Conservation (phyloP, 495 filamentous ascomycete genomes). For the Xylaria nigripes region DNA sequence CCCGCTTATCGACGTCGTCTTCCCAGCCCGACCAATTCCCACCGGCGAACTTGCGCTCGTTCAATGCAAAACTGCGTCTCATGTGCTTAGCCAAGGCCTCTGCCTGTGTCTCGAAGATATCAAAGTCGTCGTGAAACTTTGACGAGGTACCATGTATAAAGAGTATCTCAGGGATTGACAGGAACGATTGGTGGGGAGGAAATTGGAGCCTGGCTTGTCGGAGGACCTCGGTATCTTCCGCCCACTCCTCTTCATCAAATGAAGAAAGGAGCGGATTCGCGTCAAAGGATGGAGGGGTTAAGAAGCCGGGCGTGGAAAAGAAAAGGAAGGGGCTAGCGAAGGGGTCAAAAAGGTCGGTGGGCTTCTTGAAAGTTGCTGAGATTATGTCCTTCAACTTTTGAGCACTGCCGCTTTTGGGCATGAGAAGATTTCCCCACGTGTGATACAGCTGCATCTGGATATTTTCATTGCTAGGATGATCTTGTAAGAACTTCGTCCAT, state of each 20-base stretch:
- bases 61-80: constrained; percentile 29
- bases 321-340: constrained; percentile 48
- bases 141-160: constrained; percentile 26
- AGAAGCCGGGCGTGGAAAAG: constrained; percentile 39
- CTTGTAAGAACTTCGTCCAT: constrained; percentile 44
- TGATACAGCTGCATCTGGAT: neutral
- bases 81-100: constrained; percentile 28
- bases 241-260: no score
- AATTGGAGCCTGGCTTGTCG: constrained; percentile 26
- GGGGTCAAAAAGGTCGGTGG: constrained; percentile 40
- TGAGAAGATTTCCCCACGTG: constrained; percentile 7
- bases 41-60: constrained; percentile 24
- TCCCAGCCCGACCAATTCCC: constrained; percentile 21
- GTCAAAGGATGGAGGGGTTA: constrained; percentile 32
- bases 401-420: constrained; percentile 9
- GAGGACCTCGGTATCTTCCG: neutral
- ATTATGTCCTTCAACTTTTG: constrained; percentile 22
- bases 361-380: constrained; percentile 31
- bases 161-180: constrained; percentile 31
- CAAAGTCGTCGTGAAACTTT: neutral
- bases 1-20: constrained; percentile 11
- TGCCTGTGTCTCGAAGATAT: constrained; percentile 33
- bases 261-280: constrained; percentile 4
- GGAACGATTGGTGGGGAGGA: constrained; percentile 28
- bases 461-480: constrained; percentile 31